Evolutionary conservation across 1,284 basidiomycete genomes (phyloP), one percentile per base, ranked within the genome.

Genomic region (Porogramme epimiltina): DNA sequence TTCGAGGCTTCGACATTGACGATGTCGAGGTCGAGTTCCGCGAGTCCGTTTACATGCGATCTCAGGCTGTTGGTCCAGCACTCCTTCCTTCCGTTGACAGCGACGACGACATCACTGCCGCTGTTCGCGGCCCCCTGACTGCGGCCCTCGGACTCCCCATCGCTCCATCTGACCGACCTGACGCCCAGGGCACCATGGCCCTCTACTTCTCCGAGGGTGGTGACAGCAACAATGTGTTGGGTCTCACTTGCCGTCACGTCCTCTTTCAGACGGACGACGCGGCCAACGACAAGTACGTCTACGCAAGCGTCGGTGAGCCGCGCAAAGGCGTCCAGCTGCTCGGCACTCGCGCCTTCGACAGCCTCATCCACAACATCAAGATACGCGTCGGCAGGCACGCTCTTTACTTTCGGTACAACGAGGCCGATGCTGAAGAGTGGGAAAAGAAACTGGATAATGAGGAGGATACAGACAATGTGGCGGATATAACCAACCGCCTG

Each of bases 71-170:
- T 22, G 62, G 67, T 51, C 62, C 64, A 20, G 45, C 52, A 56
- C 62, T 73, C 48, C 61, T 67, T 41, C 31, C 47, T 5, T 49
- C 55, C 55, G 58, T 58, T 51, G 42, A 28, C 45, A 37, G 36
- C 48, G 13, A 46, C 16, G 41, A 70, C 59, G 34, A 62, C 42
- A 63, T 58, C 33, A n/a, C n/a, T n/a, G 61, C 51, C 23, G 61
- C 66, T 34, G 56, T 70, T 41, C 61, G 61, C 49, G 47, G 61
- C 19, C 67, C 69, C 19, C 56, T 75, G 25, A 70, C 73, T 42
- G 51, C 69, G 36, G 42, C 66, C 9, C 66, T 75, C 41, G 65
- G 72, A 22, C 56, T 73, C 49, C 55, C 53, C 23, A 73, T 75
- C 56, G 61, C 61, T 63, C 22, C 64, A 24, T 4, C 20, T 24